Evolutionary conservation across 805 yeast species (phyloP), one percentile per base, ranked within the genome.

Genomic region (Yarrowia yakushimensis): DNA sequence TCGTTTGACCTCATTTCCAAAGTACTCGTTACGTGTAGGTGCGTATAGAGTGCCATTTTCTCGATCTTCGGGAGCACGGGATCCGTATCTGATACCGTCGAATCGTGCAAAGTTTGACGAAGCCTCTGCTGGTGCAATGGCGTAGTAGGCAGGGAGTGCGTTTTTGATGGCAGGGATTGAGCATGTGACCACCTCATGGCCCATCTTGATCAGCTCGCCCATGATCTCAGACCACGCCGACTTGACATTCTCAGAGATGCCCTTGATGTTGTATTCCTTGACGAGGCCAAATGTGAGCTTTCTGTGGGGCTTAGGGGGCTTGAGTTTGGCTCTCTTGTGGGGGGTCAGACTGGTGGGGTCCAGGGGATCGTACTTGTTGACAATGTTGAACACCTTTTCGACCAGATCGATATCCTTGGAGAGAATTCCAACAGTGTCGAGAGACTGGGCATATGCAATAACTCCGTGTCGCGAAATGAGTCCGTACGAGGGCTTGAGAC

Each of bases 401-500:
- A 88, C 67, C 0, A 74, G 68, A 0, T 71, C 73, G 6, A 88
- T 66, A 30, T 81, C 76, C 15, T 78, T 79, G 0, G 92, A 77
- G 31, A 92, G 62, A 0, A 96, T 80, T 0, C 99, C 99, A 1
- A 94, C 97, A 0, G 98, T 92, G 71, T 94, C 99, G 61, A 94
- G 78, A 39, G 93, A 85, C 73, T 96, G 98, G 1, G 97, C 97
- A 74, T 92, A 93, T 0, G 97, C 85, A 3, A 92, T 76, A 9
- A 94, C 90, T 1, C 99, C 99, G 85, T 90, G 86, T 63, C 99
- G 77, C 0, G 97, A 91, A 1, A 94, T 77, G 37, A 97, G 79
- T 0, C 99, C 99, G 72, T 94, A 94, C 0, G 94, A 81, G 0
- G 99, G 99, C 72, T 94, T 94, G 76, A 90, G 90, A 1, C 99